Percentiles rank a stretch among this genome's conserved stretches.
Conservation (phyloP, 495 filamentous ascomycete genomes). For the Aspergillus incahuasiensis region DNA sequence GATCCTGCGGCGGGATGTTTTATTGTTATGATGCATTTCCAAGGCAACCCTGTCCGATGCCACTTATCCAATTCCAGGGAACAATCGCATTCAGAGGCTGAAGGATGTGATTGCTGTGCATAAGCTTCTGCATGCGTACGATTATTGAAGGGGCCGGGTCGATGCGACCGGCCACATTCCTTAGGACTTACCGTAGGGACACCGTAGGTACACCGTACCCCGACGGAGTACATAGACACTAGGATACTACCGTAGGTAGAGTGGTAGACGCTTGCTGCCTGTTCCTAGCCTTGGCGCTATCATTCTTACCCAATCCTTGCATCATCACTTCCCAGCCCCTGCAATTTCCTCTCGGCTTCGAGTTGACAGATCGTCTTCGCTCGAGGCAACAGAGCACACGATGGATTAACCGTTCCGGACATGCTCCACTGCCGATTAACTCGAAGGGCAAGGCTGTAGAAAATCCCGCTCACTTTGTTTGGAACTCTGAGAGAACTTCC, state of each 20-base stretch:
- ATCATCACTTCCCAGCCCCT: neutral
- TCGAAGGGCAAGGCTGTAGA: neutral
- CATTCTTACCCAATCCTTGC: neutral
- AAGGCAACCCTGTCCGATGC: neutral
- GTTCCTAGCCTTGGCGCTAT: constrained; percentile 6
- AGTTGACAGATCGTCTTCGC: neutral
- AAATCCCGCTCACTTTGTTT: neutral
- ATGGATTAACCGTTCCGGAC: neutral
- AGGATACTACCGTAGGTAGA: no score
- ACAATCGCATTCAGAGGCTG: neutral
- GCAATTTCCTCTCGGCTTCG: neutral
- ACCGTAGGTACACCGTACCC: no score
- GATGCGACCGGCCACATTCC: constrained; percentile 18
- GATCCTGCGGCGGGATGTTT: neutral
- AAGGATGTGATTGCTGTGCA: constrained; percentile 8
- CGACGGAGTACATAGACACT: no score
- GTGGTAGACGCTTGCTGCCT: no score
- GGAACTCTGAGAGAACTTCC: neutral
- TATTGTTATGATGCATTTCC: neutral
- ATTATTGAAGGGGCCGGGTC: neutral
- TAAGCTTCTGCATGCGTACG: constrained; percentile 19
- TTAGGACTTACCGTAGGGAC: no score
- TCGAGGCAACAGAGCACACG: neutral
- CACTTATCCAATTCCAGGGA: no score
- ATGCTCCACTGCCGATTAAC: neutral